Evolutionary conservation across 495 filamentous ascomycete species (phyloP).

Genomic region (Penicillium daleae): DNA sequence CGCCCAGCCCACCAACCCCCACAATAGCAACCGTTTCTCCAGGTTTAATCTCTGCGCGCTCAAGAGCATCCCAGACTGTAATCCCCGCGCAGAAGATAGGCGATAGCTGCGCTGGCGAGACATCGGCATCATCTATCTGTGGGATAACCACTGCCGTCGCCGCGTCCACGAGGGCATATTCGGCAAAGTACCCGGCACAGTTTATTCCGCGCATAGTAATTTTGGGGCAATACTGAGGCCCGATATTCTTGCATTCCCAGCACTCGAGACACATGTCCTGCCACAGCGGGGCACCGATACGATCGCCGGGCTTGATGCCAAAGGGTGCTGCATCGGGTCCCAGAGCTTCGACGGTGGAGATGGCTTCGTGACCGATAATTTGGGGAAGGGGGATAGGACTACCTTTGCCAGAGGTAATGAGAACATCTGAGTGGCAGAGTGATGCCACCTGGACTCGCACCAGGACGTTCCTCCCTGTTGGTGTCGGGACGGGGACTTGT

Average conservation of each 20-base stretch:
- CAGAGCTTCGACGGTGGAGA: constrained; percentile 21
- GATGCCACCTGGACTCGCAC: constrained; percentile 22
- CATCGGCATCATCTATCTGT: not conserved
- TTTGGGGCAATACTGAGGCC: constrained; percentile 11
- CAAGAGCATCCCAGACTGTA: constrained; percentile 29
- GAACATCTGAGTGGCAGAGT: constrained; percentile 24
- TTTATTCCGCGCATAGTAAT: constrained; percentile 16
- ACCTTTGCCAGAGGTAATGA: constrained; percentile 1
- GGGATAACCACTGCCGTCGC: constrained; percentile 7
- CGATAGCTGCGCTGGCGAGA: constrained; percentile 8
- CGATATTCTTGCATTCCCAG: constrained; percentile 11
- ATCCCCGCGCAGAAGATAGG: constrained; percentile 27
- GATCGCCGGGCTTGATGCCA: constrained; percentile 19
- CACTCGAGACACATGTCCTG: constrained; percentile 20
- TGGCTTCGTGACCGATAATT: constrained; percentile 26
- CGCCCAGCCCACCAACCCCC: constrained; percentile 21
- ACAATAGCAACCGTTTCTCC: constrained; percentile 24
- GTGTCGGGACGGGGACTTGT: constrained; percentile 19
- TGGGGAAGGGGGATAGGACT: not conserved
- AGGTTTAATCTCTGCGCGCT: constrained; percentile 5
- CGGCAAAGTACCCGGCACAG: constrained; percentile 19
- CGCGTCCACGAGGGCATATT: constrained; percentile 25
- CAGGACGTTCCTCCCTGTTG: constrained; percentile 19
- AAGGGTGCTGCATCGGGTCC: constrained; percentile 19
- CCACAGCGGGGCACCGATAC: constrained; percentile 20